Conservation (phyloP, 2,329 filamentous ascomycete genomes). For the Penicillium sp. region DNA sequence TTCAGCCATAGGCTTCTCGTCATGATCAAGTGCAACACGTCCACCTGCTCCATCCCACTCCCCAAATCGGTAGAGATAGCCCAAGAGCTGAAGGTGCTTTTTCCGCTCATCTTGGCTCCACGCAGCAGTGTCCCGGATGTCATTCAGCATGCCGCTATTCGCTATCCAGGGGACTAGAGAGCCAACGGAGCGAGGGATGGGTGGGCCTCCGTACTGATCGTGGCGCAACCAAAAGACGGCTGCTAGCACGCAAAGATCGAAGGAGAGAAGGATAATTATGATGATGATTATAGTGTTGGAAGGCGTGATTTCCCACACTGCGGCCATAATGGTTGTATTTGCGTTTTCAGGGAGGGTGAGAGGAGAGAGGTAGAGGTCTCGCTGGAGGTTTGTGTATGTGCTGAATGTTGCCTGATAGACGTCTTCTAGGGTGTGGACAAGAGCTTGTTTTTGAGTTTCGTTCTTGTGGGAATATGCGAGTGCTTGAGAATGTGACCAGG, state of each 20-base stretch:
- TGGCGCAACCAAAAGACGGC: constrained; percentile 17
- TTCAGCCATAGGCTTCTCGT: background rate
- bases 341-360: background rate
- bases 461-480: background rate
- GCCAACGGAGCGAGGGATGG: constrained; percentile 19
- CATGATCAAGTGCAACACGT: constrained; percentile 9
- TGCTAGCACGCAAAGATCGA: constrained; percentile 18
- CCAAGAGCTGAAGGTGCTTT: constrained; percentile 9
- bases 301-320: constrained; percentile 14
- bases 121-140: constrained; percentile 9
- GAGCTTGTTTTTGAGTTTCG: background rate
- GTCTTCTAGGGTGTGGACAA: background rate
- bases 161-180: constrained; percentile 19
- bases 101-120: constrained; percentile 11
- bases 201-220: constrained; percentile 14
- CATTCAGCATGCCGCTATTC: constrained; percentile 14
- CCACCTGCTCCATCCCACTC: background rate
- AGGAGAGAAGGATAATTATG: constrained; percentile 17
- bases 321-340: constrained; percentile 1
- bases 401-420: constrained; percentile 19
- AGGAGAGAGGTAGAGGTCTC: constrained; percentile 13
- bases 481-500: background rate
- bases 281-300: constrained; percentile 15
- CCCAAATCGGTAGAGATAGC: constrained; percentile 11
- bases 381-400: constrained; percentile 15